Conservation (phyloP, 257 asterid species). For the Nicotiana attenuata region DNA sequence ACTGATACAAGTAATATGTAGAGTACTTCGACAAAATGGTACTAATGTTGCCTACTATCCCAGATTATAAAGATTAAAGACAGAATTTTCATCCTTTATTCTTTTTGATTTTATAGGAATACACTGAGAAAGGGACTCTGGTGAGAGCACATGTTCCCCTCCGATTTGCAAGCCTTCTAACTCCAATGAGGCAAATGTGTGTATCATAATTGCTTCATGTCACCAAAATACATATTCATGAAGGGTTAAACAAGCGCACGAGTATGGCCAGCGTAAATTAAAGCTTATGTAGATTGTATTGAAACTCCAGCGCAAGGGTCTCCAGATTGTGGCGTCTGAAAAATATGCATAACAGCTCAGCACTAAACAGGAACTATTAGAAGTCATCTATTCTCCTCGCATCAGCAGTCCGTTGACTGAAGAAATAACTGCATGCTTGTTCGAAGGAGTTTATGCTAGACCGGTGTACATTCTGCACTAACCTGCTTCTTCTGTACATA, state of each 20-base stretch:
- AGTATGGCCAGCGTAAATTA: neutral
- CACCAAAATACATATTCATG: neutral
- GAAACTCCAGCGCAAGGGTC: neutral
- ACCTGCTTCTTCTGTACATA: neutral
- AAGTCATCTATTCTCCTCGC: neutral
- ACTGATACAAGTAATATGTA: neutral
- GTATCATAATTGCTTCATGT: conserved; percentile 28
- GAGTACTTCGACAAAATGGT: neutral
- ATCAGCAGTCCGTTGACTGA: neutral
- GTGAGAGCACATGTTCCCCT: conserved; percentile 89
- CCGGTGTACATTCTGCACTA: neutral
- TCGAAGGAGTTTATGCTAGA: neutral
- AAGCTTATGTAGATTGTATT: neutral
- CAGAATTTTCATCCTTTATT: neutral
- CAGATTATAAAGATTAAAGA: neutral
- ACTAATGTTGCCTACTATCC: neutral
- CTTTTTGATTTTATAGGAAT: conserved; percentile 45
- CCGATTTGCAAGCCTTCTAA: conserved; percentile 86
- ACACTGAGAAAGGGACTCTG: conserved; percentile 68
- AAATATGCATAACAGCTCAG: neutral
- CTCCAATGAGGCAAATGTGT: conserved; percentile 80
- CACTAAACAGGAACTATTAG: neutral
- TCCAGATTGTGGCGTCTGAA: conserved; percentile 5
- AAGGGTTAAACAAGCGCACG: neutral
- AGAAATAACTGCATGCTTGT: neutral